These are phyloP conservation scores for Solanum hybrid DNA, from an alignment of 305 asterid genomes.

Conservation along the genomic window DNA sequence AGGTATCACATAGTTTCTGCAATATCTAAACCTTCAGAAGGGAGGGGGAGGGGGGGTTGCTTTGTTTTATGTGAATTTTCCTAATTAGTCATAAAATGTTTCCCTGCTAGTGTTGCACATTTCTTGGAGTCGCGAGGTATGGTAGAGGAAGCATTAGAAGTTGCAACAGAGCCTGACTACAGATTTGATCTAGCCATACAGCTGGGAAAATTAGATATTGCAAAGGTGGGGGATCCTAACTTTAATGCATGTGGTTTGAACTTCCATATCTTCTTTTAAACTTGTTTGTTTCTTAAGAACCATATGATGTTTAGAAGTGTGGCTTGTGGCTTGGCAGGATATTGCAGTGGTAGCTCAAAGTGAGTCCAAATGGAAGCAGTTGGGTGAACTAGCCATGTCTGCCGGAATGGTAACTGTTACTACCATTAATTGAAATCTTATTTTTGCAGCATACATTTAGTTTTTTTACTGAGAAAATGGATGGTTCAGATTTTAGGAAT, in stretches of 20 bases:
- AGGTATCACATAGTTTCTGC: neutral
- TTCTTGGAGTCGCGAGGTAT: constrained; percentile 98
- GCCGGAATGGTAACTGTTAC: constrained; percentile 62
- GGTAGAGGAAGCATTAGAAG: constrained; percentile 87
- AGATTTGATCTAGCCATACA: constrained; percentile 95
- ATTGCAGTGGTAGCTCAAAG: constrained; percentile 74
- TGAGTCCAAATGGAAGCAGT: constrained; percentile 93
- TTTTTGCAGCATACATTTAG: neutral
- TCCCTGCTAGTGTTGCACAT: constrained; percentile 53
- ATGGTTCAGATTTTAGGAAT: neutral
- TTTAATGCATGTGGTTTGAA: neutral
- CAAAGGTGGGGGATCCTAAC: constrained; percentile 44
- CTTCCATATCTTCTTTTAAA: neutral
- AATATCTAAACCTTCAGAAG: neutral
- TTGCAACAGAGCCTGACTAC: constrained; percentile 96
- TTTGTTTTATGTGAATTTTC: neutral
- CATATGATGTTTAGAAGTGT: constrained; percentile 9
- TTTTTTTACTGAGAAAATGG: neutral
- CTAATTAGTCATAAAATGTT: neutral
- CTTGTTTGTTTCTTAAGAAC: neutral
- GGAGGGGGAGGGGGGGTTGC: neutral
- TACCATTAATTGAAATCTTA: neutral
- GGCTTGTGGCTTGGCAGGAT: constrained; percentile 38
- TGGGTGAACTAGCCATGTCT: constrained; percentile 99
- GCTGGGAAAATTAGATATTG: constrained; percentile 78